phyloP scores from a whole-genome alignment of 305 asterid genomes.

The Ilex paraguariensis region DNA sequence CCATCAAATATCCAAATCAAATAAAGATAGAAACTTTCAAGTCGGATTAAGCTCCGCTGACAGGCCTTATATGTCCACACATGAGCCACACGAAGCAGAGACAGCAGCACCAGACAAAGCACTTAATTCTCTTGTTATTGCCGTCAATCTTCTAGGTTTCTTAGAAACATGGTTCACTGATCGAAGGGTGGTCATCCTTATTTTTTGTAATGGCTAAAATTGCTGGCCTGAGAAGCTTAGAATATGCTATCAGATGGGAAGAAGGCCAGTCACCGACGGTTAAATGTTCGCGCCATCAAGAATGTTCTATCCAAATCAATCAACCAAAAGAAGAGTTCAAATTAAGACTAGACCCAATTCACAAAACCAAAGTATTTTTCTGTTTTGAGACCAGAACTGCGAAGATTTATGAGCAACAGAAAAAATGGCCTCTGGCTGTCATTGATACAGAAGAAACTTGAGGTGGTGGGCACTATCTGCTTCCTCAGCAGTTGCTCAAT shows the following conservation, averaged over 20 bases:
- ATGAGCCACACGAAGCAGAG: neutral
- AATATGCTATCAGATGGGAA: conserved; percentile 40
- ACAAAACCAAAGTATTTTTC: conserved; percentile 27
- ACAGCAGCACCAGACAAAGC: conserved; percentile 26
- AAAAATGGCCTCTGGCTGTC: too few relatives aligned
- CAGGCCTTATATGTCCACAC: conserved; percentile 27
- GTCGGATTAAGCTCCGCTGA: too few relatives aligned
- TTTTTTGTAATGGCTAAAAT: conserved; percentile 42
- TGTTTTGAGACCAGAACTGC: neutral
- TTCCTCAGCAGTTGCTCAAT: conserved; percentile 10
- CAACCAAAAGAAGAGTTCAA: conserved; percentile 63
- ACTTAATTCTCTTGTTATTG: conserved; percentile 25
- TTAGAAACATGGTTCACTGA: conserved; percentile 39
- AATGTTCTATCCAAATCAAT: conserved; percentile 57
- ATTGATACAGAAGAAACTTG: neutral
- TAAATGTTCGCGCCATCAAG: conserved; percentile 45
- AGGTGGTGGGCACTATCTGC: neutral
- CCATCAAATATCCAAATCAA: conserved; percentile 22
- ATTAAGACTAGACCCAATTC: conserved; percentile 90
- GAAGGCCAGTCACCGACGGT: conserved; percentile 15
- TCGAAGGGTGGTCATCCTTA: conserved; percentile 29
- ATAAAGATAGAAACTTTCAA: conserved; percentile 14
- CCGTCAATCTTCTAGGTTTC: neutral
- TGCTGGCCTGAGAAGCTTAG: conserved; percentile 24
- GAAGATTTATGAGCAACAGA: too few relatives aligned